Conservation (phyloP, 139 green algal species). For the Chlorella sp. region DNA sequence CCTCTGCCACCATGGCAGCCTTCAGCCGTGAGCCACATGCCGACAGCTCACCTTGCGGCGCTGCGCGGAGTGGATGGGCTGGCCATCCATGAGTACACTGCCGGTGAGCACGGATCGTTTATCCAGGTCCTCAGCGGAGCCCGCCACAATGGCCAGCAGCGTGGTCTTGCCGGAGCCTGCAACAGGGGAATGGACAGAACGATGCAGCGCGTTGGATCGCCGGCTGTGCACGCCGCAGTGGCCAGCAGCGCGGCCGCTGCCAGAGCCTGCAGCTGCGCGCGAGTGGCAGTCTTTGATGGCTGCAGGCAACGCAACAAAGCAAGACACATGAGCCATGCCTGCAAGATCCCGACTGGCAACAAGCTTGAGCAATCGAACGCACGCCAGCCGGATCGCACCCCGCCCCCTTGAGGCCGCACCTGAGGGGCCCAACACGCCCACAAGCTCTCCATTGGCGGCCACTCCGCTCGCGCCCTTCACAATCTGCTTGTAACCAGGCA, state of each 20-base stretch:
- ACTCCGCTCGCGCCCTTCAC: constrained; percentile 25
- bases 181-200: constrained; percentile 17
- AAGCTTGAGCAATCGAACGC: too few species aligned
- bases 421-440: constrained; percentile 53
- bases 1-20: too few species aligned
- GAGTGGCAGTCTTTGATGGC: too few species aligned
- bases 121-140: constrained; percentile 22
- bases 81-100: constrained; percentile 32
- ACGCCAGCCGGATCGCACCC: neutral
- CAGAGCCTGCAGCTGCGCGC: too few species aligned
- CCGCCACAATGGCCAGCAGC: constrained; percentile 69
- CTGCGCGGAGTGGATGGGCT: neutral
- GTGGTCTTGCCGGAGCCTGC: constrained; percentile 82
- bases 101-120: constrained; percentile 8
- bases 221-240: too few species aligned
- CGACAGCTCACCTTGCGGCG: neutral
- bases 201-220: too few species aligned
- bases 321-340: too few species aligned
- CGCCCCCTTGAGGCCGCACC: neutral
- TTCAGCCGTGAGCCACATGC: too few species aligned
- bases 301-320: too few species aligned
- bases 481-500: neutral
- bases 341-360: too few species aligned
- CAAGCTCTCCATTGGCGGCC: constrained; percentile 38
- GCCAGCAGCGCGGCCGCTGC: too few species aligned